Conservation (phyloP, 352 stramenopile species). For the Pythium volutum region DNA sequence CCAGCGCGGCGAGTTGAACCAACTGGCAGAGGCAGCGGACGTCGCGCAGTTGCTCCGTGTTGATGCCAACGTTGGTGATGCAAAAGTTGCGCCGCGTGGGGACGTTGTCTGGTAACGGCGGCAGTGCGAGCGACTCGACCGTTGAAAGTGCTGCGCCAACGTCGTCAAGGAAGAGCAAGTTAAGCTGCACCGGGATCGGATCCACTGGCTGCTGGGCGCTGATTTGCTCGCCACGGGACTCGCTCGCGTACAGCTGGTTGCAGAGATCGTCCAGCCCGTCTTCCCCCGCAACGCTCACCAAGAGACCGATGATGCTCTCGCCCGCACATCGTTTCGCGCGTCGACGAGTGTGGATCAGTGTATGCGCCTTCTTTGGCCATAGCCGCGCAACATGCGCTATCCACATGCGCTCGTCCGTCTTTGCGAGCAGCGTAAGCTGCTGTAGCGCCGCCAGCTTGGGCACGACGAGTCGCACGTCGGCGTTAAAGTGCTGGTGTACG, state of each 20-base stretch:
- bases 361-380: neutral
- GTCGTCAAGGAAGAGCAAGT: neutral
- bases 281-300: neutral
- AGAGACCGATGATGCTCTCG: neutral
- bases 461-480: neutral
- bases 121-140: too few relatives aligned
- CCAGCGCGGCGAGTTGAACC: neutral
- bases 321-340: neutral
- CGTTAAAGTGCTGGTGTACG: neutral
- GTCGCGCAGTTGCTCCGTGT: neutral
- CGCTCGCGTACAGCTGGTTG: neutral
- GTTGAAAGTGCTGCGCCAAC: neutral
- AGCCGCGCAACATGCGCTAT: neutral
- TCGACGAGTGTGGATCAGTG: neutral
- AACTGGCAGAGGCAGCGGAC: neutral
- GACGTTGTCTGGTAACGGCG: too few relatives aligned
- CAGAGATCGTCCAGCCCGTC: neutral
- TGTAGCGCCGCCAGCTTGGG: neutral
- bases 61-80: neutral
- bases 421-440: neutral
- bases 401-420: neutral
- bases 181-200: neutral
- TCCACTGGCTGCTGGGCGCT: neutral
- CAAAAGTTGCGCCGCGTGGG: neutral
- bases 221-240: too few relatives aligned